Conservation (phyloP, 2,329 filamentous ascomycete species). For the Capronia epimyces region DNA sequence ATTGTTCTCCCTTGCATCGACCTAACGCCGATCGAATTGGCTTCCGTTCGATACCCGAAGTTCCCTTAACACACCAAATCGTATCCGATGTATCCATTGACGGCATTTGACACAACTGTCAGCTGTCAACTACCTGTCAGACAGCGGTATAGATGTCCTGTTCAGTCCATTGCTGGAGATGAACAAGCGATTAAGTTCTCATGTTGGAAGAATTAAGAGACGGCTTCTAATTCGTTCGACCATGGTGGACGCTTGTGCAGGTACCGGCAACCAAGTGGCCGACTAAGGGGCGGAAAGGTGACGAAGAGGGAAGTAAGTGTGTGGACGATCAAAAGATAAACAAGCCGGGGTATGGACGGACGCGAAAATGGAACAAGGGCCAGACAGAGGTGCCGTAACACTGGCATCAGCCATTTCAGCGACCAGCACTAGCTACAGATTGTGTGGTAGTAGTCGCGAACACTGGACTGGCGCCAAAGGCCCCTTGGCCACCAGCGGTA, state of each 20-base stretch:
- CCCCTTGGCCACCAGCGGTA: conserved; percentile 2
- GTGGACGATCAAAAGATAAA: not conserved
- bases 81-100: not conserved
- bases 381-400: not conserved
- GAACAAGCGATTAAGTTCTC: too few relatives aligned
- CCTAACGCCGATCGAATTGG: not conserved
- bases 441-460: too few relatives aligned
- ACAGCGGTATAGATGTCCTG: not conserved
- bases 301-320: not conserved
- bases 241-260: conserved; percentile 10
- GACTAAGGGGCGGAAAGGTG: conserved; percentile 7
- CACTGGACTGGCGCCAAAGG: not conserved
- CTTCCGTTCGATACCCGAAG: conserved; percentile 10
- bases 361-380: not conserved
- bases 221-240: too few relatives aligned
- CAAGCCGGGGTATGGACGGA: not conserved
- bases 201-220: too few relatives aligned
- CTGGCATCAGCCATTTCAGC: not conserved
- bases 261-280: conserved; percentile 10
- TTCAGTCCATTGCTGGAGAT: not conserved
- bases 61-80: conserved; percentile 2
- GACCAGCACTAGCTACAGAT: not conserved
- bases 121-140: conserved; percentile 10
- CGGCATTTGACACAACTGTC: not conserved
- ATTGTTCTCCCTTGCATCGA: not conserved